phyloP scores from a whole-genome alignment of 805 yeast species.

The Ogataea degrootiae region DNA sequence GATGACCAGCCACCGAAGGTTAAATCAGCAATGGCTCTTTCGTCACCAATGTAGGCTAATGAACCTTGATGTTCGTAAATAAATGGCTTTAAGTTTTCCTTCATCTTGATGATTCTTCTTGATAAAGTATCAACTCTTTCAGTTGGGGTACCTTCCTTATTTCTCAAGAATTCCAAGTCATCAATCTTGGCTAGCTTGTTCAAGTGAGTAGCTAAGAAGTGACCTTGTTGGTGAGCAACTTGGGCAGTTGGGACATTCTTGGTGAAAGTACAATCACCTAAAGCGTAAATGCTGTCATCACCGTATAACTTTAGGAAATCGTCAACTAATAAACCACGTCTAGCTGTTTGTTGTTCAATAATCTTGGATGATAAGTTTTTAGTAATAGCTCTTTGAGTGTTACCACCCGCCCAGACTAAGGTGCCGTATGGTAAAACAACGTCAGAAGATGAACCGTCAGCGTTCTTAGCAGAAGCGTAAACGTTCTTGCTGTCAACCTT shows the following conservation, averaged over 20 bases:
- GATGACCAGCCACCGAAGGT: constrained; percentile 75
- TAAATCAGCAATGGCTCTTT: constrained; percentile 90
- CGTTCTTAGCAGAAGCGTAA: constrained; percentile 61
- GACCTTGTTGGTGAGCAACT: constrained; percentile 94
- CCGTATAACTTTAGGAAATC: constrained; percentile 82
- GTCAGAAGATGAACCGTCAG: constrained; percentile 59
- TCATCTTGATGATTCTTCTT: constrained; percentile 39
- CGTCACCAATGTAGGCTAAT: constrained; percentile 89
- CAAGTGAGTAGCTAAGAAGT: constrained; percentile 69
- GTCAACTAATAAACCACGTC: constrained; percentile 86
- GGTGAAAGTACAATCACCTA: constrained; percentile 93
- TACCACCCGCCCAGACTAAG: constrained; percentile 97
- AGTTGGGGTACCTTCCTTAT: constrained; percentile 31
- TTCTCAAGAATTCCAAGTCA: constrained; percentile 41
- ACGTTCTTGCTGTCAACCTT: constrained; percentile 70
- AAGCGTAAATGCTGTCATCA: constrained; percentile 72
- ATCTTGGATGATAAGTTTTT: constrained; percentile 61
- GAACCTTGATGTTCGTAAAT: constrained; percentile 87
- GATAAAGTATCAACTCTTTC: constrained; percentile 33
- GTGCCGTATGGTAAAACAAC: constrained; percentile 79
- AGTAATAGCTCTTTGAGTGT: constrained; percentile 77
- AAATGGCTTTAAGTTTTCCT: constrained; percentile 52
- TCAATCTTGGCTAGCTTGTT: constrained; percentile 61
- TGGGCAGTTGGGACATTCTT: constrained; percentile 95
- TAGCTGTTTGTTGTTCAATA: constrained; percentile 75